Percentiles rank a stretch among this genome's conserved stretches.
phyloP scores from a whole-genome alignment of 1,284 basidiomycete genomes.

The Melampsora americana region DNA sequence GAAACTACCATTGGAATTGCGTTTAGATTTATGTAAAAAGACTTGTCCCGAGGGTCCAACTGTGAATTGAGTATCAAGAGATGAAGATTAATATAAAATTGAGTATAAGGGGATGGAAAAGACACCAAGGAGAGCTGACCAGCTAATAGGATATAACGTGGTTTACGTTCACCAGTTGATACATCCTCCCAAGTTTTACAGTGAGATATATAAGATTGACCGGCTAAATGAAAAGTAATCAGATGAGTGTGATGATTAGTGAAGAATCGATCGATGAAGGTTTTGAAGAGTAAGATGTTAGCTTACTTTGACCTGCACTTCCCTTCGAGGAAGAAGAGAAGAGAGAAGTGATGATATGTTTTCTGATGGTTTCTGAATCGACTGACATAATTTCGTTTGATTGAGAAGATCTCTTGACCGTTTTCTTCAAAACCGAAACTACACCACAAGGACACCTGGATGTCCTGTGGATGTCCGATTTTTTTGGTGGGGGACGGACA shows the following conservation, averaged over 20 bases:
- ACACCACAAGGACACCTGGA: no score
- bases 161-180: slow-evolving; percentile 60
- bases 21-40: slow-evolving; percentile 83
- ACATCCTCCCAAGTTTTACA: slow-evolving; percentile 79
- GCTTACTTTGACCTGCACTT: slow-evolving; percentile 41
- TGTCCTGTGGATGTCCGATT: no score
- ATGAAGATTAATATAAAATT: no score
- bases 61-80: no score
- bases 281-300: not conserved
- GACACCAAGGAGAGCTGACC: no score
- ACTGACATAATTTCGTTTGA: no score
- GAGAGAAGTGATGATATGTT: slow-evolving; percentile 75
- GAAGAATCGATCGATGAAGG: not conserved
- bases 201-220: slow-evolving; percentile 67
- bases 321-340: slow-evolving; percentile 61
- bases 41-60: no score
- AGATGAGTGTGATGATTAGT: not conserved
- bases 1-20: slow-evolving; percentile 90
- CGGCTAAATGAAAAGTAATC: slow-evolving; percentile 7
- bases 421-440: no score
- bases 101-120: no score
- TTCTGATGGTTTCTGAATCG: slow-evolving; percentile 49
- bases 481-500: no score
- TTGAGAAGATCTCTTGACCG: no score
- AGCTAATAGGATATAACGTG: no score